Conservation (phyloP, 371 early-diverging fungal genomes). For the Umbelopsis sp. region DNA sequence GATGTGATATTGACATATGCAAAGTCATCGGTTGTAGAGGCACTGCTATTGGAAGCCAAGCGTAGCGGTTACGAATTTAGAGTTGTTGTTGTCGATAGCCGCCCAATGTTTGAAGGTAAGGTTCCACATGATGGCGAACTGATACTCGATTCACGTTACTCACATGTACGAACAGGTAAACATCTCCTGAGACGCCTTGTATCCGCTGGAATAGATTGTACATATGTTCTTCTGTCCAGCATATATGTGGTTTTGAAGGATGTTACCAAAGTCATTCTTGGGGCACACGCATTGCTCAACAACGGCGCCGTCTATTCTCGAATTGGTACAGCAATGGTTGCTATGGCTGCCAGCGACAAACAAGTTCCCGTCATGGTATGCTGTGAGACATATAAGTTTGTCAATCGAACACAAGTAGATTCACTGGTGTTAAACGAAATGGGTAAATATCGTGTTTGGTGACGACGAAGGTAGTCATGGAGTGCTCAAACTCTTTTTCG, state of each 20-base stretch:
- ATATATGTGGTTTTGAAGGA: constrained; percentile 79
- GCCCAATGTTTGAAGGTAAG: constrained; percentile 88
- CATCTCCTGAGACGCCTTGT: constrained; percentile 67
- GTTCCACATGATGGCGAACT: background rate
- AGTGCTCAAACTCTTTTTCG: background rate
- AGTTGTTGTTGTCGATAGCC: constrained; percentile 92
- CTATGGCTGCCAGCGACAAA: constrained; percentile 86
- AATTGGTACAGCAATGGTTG: constrained; percentile 91
- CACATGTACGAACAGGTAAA: constrained; percentile 52
- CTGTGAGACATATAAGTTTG: constrained; percentile 97
- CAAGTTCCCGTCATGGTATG: constrained; percentile 94
- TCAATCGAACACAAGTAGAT: constrained; percentile 91
- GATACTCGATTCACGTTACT: background rate
- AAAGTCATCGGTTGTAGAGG: constrained; percentile 84
- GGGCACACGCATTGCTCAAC: constrained; percentile 89
- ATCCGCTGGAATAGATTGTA: constrained; percentile 75
- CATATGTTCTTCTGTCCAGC: constrained; percentile 72
- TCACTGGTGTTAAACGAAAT: constrained; percentile 96
- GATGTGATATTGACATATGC: constrained; percentile 94
- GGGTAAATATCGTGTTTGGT: constrained; percentile 46
- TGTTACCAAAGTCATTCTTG: constrained; percentile 92
- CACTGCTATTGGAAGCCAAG: constrained; percentile 79
- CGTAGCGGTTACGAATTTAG: constrained; percentile 78
- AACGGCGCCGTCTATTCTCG: constrained; percentile 95
- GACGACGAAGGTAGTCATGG: background rate